Evolutionary conservation across 2,329 filamentous ascomycete species (phyloP).

Genomic region (Colletotrichum sp.): DNA sequence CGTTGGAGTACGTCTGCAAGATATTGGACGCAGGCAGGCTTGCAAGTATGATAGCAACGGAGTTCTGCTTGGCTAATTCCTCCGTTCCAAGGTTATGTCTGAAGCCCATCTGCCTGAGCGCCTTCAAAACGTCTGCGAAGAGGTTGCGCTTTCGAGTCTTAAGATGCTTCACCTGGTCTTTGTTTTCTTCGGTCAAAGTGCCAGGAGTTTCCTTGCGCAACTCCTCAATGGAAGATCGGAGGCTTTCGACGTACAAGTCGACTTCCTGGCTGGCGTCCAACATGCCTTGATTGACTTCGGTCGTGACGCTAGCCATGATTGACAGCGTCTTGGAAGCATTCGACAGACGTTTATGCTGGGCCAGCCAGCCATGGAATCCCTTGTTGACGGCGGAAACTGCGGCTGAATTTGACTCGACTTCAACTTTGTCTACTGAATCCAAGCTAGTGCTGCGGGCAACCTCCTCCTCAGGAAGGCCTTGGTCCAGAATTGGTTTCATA

Average conservation of each 20-base stretch:
- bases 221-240: slow-evolving; percentile 71
- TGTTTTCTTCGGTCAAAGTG: slow-evolving; percentile 85
- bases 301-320: slow-evolving; percentile 73
- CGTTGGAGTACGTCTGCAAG: slow-evolving; percentile 24
- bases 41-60: slow-evolving; percentile 72
- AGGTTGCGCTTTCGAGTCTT: slow-evolving; percentile 90
- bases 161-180: slow-evolving; percentile 81
- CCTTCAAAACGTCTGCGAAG: slow-evolving; percentile 85
- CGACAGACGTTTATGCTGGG: slow-evolving; percentile 67
- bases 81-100: slow-evolving; percentile 80
- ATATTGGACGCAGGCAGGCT: slow-evolving; percentile 28
- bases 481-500: slow-evolving; percentile 66
- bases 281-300: neutral
- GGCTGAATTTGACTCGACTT: slow-evolving; percentile 13
- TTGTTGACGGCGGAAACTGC: slow-evolving; percentile 35
- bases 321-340: slow-evolving; percentile 72
- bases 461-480: slow-evolving; percentile 61
- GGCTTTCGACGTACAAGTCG: slow-evolving; percentile 69
- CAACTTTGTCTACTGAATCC: slow-evolving; percentile 24
- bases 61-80: slow-evolving; percentile 73
- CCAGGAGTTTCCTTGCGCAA: slow-evolving; percentile 84
- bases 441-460: neutral
- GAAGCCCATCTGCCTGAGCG: slow-evolving; percentile 87
- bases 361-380: slow-evolving; percentile 39
- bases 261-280: slow-evolving; percentile 39